Base-by-base conservation (phyloP, 208 protist species). In the Acanthamoeba healyi region DNA sequence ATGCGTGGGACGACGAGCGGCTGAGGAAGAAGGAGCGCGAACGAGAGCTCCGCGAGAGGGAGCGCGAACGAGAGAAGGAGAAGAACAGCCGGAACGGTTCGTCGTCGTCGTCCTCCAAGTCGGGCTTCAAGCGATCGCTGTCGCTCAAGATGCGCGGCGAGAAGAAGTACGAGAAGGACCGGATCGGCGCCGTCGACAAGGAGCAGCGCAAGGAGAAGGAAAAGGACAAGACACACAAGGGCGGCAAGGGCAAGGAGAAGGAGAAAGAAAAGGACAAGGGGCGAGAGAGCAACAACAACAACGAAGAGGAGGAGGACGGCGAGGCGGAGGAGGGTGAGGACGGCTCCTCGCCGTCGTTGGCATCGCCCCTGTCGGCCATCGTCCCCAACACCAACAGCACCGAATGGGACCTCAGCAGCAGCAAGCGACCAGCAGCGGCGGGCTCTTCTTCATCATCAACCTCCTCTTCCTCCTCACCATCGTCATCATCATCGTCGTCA, bases 71-170 rank as follows among this genome's bases (percentile, higher is more conserved):
- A 6, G 82, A 89, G 34, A 12, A n/a, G 36, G 58, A 65, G n/a
- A 34, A 65, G 58, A 34, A 34, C 58, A 65, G 26, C 34, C n/a
- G 44, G 2, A 84, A 36, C 38, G 44, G 74, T 7, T 58, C 51
- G 51, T 58, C 51, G 51, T 58, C 44, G 44, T 49, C 51, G 51
- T 56, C 51, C 9, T 70, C 84, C n/a, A 91, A 91, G 84, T 36
- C 84, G 42, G 38, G 84, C 36, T 91, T 91, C 54, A 61, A 70
- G 84, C 51, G 84, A n/a, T 74, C 56, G 56, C 84, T 91, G 34
- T 91, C 84, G 56, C 61, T 91, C 17, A 91, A 91, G 61, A 65
- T 91, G 84, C 51, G 84, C 19, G 84, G 84, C 51, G 84, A 91
- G 61, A 91, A 91, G 54, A 91, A 91, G 84, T 91, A 74, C 61